A percentile compares a stretch with the other conserved stretches of the same genome.
Evolutionary conservation across 202 grass and related monocot species (phyloP).

Genomic region (Setaria viridis): DNA sequence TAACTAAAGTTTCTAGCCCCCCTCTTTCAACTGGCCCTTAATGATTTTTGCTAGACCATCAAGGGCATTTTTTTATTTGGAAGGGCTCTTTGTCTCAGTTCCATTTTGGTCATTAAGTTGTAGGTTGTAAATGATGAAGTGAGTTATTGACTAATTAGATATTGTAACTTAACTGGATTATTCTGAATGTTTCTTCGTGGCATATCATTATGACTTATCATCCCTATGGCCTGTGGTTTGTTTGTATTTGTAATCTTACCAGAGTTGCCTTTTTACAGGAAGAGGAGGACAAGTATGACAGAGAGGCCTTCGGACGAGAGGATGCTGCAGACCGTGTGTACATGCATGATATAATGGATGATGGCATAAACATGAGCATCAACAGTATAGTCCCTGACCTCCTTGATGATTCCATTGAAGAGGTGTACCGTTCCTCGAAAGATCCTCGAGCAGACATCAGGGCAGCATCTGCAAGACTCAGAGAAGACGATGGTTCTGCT

Average conservation of each 20-base stretch:
- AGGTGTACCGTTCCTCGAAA: constrained; percentile 43
- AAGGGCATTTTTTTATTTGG: not conserved
- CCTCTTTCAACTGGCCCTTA: not conserved
- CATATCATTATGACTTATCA: not conserved
- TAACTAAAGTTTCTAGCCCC: not conserved
- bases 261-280: constrained; percentile 54
- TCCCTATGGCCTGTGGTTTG: not conserved
- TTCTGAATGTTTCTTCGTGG: not conserved
- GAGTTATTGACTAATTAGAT: not conserved
- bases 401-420: constrained; percentile 67
- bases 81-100: not conserved
- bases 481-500: constrained; percentile 54
- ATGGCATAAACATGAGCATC: constrained; percentile 81
- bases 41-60: not conserved
- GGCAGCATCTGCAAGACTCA: constrained; percentile 72
- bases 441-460: constrained; percentile 76
- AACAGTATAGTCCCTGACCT: constrained; percentile 79
- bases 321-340: constrained; percentile 73
- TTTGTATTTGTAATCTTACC: constrained; percentile 28
- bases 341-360: constrained; percentile 89
- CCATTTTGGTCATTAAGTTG: not conserved
- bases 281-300: constrained; percentile 94
- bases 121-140: not conserved
- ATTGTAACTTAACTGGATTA: not conserved
- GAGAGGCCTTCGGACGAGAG: constrained; percentile 73